Evolutionary conservation across 805 yeast species (phyloP), one percentile per base, ranked within the genome.

Genomic region (Metschnikowia rubicola): DNA sequence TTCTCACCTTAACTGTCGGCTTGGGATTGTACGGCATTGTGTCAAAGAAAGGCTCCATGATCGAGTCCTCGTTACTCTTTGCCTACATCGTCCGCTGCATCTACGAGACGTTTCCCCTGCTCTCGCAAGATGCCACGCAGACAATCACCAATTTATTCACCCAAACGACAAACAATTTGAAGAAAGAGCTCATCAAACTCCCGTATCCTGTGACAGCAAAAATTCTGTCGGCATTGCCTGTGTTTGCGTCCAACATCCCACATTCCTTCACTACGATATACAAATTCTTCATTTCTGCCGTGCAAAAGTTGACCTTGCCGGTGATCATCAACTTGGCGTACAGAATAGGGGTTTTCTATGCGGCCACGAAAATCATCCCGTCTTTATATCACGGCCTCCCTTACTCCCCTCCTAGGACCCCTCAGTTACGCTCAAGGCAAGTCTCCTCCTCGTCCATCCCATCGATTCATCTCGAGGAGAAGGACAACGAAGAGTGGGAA

Each of bases 321-420:
- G 83, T 94, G 21, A 69, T 88, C 28, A 74, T 90, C 26, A 90
- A 90, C 56, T 71, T 94, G 58, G 88, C 90, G 2, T 92, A 88
- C 61, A 78, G 99, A 57, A 81, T 92, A 17, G 77, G 87, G 4
- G 96, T 91, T 21, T 89, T 92, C 59, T 83, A 83, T 62, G 89
- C 96, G 1, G 97, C 98, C 2, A 88, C 97, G 12, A 85, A 96
- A 61, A 90, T 94, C 51, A 88, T 94, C 17, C 99, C 99, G 2
- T 81, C 84, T 10, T 67, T 87, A 48, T 81, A 77, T 51, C 73
- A 68, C 45, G 67, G 62, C 29, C 62, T 68, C 5, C 61, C 70
- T 15, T 63, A 66, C 52, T 51, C 63, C 42, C 76, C 77, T 0
- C 74, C 75, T 39, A 61, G 73, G 54, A 68, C 75, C 0, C 75